These are phyloP conservation scores for Pseudogymnoascus sp. DNA, from an alignment of 2,329 filamentous ascomycete species.

Conservation along the genomic window DNA sequence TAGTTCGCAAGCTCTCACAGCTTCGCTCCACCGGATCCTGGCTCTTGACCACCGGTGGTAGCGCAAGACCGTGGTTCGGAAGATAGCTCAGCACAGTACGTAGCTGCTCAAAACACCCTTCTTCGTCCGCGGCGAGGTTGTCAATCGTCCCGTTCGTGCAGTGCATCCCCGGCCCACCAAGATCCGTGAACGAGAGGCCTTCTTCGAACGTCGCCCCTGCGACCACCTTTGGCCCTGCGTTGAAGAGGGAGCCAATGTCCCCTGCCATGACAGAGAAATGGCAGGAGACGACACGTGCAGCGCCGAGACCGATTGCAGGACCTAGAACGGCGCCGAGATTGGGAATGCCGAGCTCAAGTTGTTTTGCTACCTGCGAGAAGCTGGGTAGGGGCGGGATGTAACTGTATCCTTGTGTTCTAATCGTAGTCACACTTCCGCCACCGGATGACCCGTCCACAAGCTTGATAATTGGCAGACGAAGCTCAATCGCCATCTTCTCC, in stretches of 20 bases:
- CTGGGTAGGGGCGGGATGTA: conserved; percentile 51
- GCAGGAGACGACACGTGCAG: conserved; percentile 51
- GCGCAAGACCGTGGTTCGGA: conserved; percentile 46
- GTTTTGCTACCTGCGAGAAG: conserved; percentile 45
- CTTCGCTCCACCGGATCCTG: conserved; percentile 42
- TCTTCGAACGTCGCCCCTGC: conserved; percentile 57
- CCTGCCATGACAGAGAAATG: conserved; percentile 60
- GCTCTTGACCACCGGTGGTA: conserved; percentile 41
- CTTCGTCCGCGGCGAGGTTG: conserved; percentile 51
- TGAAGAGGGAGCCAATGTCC: conserved; percentile 53
- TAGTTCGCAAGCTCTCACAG: conserved; percentile 41
- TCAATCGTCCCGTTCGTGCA: conserved; percentile 60
- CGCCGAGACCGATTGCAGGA: conserved; percentile 55
- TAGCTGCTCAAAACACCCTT: conserved; percentile 54
- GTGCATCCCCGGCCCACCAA: conserved; percentile 53
- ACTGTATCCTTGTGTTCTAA: conserved; percentile 45
- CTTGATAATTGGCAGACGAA: conserved; percentile 53
- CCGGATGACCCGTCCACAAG: conserved; percentile 56
- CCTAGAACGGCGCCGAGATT: conserved; percentile 56
- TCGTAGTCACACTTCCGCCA: conserved; percentile 53
- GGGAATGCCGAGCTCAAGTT: conserved; percentile 55
- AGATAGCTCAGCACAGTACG: conserved; percentile 48
- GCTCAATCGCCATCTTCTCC: conserved; percentile 50
- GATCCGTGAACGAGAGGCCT: conserved; percentile 47
- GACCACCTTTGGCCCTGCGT: conserved; percentile 56